These are phyloP conservation scores for Theobroma cacao DNA, from an alignment of 345 rosid species.

Conservation along the genomic window DNA sequence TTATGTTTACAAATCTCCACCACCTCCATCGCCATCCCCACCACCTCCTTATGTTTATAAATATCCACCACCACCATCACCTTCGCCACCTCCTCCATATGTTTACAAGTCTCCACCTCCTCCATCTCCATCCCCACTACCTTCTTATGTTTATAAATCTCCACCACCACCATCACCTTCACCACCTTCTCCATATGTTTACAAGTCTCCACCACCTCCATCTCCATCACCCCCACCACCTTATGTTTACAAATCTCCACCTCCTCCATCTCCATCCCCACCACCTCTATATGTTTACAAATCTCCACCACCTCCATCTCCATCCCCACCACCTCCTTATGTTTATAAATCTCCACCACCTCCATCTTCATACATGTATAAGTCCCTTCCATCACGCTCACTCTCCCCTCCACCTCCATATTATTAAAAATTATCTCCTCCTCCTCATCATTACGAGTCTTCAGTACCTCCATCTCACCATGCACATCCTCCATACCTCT, in stretches of 20 bases:
- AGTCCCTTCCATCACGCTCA: not conserved
- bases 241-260: slow-evolving; percentile 1
- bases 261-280: not conserved
- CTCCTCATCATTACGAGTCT: not conserved
- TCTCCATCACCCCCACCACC: not conserved
- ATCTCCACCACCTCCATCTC: slow-evolving; percentile 7
- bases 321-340: not conserved
- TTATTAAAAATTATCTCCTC: not conserved
- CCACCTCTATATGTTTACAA: not conserved
- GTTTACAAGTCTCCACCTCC: slow-evolving; percentile 23
- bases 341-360: slow-evolving; percentile 10
- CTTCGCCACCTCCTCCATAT: slow-evolving; percentile 23
- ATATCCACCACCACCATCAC: not conserved
- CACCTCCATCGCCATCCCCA: not conserved
- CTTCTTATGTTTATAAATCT: slow-evolving; percentile 7
- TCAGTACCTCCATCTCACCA: not conserved
- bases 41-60: not conserved
- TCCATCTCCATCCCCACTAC: not conserved
- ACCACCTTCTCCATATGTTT: slow-evolving; percentile 14
- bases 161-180: not conserved
- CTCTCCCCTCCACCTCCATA: not conserved
- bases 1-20: not conserved
- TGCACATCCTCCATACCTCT: not conserved
- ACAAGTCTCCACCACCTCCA: slow-evolving; percentile 15
- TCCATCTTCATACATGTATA: not conserved